Base-by-base conservation (phyloP, 495 filamentous ascomycete genomes). In the Penicillium diatomitis region DNA sequence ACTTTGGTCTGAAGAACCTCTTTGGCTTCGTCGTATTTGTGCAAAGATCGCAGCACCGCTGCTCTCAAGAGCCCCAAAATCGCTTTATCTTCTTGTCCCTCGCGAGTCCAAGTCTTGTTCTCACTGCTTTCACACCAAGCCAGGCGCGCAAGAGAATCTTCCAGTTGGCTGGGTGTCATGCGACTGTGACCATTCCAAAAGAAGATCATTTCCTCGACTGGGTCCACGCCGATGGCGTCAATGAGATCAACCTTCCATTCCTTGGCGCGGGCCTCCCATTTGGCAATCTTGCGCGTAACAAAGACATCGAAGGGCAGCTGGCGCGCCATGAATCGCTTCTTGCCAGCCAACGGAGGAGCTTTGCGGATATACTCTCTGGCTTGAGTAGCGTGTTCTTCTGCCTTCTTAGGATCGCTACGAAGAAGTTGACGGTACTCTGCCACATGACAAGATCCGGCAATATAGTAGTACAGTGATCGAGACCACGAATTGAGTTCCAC, bases 131-230 rank as follows among this genome's bases (percentile, higher is more conserved):
- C 71, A 32, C 74, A 76, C 87, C 88, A 96, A 4, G 77, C 70
- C 5, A 96, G 64, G 8, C 73, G 71, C 5, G 61, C 60, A 11
- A 90, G 57, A 2, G 83, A 87, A 30, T 72, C 69, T 40, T 87
- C 75, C 10, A 95, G 69, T 50, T 87, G 78, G 3, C 66, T 64
- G 5, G 65, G 51, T 20, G 73, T 71, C 87, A 95, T 92, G 37
- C 88, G 81, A 66, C 86, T 94, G 53, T 74, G 68, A n/a, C 75
- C 75, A 56, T 78, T 89, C 92, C 92, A 98, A 57, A 97, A 81
- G 63, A 91, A 95, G n/a, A 86, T 82, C 89, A 98, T 96, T 69
- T 98, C 92, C 58, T 89, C 82, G 2, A 87, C 64, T 0, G 92
- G 94, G 53, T 83, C 85, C 6, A 91, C 81, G 20, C 90, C 90